Base-by-base conservation (phyloP, 2,329 filamentous ascomycete species). In the Aureobasidium subglaciale region DNA sequence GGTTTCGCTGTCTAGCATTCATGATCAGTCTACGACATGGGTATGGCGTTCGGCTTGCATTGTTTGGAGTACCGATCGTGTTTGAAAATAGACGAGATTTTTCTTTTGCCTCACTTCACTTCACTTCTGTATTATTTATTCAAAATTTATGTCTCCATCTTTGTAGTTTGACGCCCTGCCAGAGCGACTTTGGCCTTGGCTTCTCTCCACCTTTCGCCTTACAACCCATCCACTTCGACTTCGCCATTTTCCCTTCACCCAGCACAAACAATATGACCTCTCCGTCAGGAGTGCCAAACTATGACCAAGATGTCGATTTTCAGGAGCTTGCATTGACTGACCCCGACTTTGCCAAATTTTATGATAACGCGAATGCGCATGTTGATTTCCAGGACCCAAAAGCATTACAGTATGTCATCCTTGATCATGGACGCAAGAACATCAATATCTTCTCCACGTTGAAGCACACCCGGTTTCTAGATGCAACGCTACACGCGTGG, bases 341-440 rank as follows among this genome's bases (percentile, higher is more conserved):
- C 61, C 68, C 75, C 1, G 77, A 80, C 7, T 86, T 88, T 65
- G 79, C 80, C 2, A 79, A 78, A 67, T 71, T 77, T 48, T 66
- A 65, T 61, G 61, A 67, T 56, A 60, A 60, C 29, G 65, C 62
- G 48, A 80, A 80, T 58, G 77, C 76, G 8, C 82, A 85, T 60
- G 75, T 96, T 24, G 84, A 96, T 71, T 97, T 97, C 64, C 85
- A 82, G 50, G 80, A 96, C 64, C 86, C 91, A 4, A 73, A 78
- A 48, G 83, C 88, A 20, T 82, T 95, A 8, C 81, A 87, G 81
- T 90, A 84, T 62, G 67, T 49, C 30, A 1, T 24, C 15, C 32
- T 24, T 4, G 9, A 11, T 5, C 8, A 4, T 13, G 0, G 9
- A 34, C 18, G n/a, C n/a, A n/a, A n/a, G n/a, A n/a, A n/a, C n/a